A percentile compares a stretch with the other conserved stretches of the same genome.
These are phyloP conservation scores for Aspergillus sp. DNA, from an alignment of 2,329 filamentous ascomycete species.

Conservation along the genomic window DNA sequence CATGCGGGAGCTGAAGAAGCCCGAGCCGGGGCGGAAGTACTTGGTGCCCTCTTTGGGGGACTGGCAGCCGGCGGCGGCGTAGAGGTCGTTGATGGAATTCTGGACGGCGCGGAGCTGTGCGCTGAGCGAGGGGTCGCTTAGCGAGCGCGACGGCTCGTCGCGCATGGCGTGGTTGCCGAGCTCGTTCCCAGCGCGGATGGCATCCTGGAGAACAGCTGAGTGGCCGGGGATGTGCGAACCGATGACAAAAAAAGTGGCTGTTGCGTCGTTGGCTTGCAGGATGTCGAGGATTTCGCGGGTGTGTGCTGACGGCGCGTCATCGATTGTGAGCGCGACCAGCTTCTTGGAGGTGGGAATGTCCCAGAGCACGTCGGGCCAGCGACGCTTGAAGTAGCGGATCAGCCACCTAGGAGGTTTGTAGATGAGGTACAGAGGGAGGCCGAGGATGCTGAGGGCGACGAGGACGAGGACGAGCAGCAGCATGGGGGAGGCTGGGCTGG, in stretches of 20 bases:
- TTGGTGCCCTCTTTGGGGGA: conserved; percentile 39
- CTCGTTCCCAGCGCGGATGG: conserved; percentile 58
- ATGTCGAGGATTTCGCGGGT: conserved; percentile 61
- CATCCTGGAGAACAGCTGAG: conserved; percentile 46
- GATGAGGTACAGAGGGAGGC: conserved; percentile 57
- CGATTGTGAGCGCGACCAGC: conserved; percentile 72
- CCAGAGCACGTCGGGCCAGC: conserved; percentile 73
- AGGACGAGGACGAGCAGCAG: conserved; percentile 27
- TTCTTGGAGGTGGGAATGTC: conserved; percentile 52
- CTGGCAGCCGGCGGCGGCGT: conserved; percentile 29
- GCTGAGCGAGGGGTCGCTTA: conserved; percentile 51
- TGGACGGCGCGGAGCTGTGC: conserved; percentile 59
- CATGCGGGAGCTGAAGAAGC: conserved; percentile 70
- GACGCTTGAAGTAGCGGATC: conserved; percentile 59
- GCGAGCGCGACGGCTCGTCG: conserved; percentile 62
- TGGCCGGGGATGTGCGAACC: conserved; percentile 59
- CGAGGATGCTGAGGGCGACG: conserved; percentile 16
- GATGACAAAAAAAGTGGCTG: conserved; percentile 83
- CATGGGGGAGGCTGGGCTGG: too few relatives aligned
- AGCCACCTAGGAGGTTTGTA: conserved; percentile 72
- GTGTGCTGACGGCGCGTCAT: conserved; percentile 69
- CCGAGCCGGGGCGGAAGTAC: conserved; percentile 77
- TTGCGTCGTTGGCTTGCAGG: conserved; percentile 56
- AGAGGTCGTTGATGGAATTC: conserved; percentile 48
- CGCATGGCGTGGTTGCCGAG: conserved; percentile 84